phyloP scores from a whole-genome alignment of 805 yeast species.

The Starmerella asiatica region DNA sequence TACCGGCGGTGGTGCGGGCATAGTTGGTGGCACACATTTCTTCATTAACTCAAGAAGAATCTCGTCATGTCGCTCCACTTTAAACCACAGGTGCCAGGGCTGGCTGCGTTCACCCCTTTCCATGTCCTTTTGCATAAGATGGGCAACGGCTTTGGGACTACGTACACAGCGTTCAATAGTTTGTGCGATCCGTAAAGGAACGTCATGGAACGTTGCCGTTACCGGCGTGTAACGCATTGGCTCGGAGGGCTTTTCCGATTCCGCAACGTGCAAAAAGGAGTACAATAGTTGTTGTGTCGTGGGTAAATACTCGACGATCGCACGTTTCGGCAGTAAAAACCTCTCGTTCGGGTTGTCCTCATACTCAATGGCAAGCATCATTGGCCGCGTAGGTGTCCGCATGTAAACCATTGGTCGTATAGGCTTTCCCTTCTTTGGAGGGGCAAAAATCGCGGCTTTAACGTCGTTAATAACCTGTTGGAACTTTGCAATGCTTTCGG shows the following conservation, averaged over 20 bases:
- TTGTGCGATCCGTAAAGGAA: conserved; percentile 53
- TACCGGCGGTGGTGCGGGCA: conserved; percentile 13
- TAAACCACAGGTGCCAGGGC: conserved; percentile 66
- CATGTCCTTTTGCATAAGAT: conserved; percentile 48
- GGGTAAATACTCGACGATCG: conserved; percentile 45
- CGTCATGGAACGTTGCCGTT: conserved; percentile 49
- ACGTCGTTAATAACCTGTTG: conserved; percentile 74
- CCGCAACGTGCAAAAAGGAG: conserved; percentile 26
- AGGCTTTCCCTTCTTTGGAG: conserved; percentile 7
- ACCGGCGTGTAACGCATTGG: conserved; percentile 37
- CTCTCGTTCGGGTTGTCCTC: conserved; percentile 65
- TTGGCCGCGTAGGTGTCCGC: conserved; percentile 13
- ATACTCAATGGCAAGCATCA: conserved; percentile 68
- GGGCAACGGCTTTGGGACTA: conserved; percentile 41
- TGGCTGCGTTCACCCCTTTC: conserved; percentile 46
- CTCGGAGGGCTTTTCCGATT: not conserved
- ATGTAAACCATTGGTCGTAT: conserved; percentile 10
- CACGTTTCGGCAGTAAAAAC: conserved; percentile 59
- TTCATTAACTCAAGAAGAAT: conserved; percentile 22
- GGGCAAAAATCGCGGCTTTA: conserved; percentile 27
- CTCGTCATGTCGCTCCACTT: conserved; percentile 33
- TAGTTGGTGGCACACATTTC: conserved; percentile 14
- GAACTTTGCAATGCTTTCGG: conserved; percentile 59
- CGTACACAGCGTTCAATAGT: conserved; percentile 54
- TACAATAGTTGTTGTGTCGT: conserved; percentile 28